Percentiles rank a stretch among this genome's conserved stretches.
Evolutionary conservation across 2,329 filamentous ascomycete species (phyloP).

Genomic region (Berkeleyomyces rouxiae): DNA sequence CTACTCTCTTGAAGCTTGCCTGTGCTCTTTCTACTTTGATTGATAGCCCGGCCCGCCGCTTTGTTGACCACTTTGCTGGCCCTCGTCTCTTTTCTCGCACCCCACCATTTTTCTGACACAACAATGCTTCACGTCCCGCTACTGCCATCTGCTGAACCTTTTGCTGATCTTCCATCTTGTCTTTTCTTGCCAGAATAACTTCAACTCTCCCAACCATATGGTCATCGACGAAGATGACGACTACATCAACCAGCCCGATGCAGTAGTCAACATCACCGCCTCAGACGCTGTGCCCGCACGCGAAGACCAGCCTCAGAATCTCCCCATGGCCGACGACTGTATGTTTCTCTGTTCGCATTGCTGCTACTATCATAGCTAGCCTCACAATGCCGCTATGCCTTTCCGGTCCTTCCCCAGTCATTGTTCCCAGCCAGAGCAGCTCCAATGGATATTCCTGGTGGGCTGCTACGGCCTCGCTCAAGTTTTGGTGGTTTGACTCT

Average conservation of each 20-base stretch:
- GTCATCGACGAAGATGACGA: conserved; percentile 9
- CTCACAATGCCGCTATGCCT: not conserved
- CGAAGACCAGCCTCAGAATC: conserved; percentile 9
- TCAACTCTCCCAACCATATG: conserved; percentile 8
- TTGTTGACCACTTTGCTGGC: not conserved
- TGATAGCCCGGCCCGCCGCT: too few relatives aligned
- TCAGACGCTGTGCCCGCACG: conserved; percentile 3
- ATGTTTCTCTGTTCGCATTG: not conserved
- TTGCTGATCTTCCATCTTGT: not conserved
- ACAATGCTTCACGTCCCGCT: not conserved
- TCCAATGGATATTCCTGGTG: too few relatives aligned
- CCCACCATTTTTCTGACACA: not conserved
- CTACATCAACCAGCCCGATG: conserved; percentile 6
- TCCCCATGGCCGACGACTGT: conserved; percentile 11
- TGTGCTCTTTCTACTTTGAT: too few relatives aligned
- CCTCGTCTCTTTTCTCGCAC: not conserved
- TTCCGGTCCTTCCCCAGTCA: not conserved
- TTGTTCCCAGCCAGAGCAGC: too few relatives aligned
- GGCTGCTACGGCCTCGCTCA: too few relatives aligned
- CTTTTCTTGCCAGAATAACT: not conserved
- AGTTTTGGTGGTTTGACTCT: too few relatives aligned
- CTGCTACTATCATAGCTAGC: not conserved
- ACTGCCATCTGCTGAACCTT: not conserved
- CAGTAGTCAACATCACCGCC: conserved; percentile 6
- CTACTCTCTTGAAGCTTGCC: too few relatives aligned